These are phyloP conservation scores for Neurospora intermedia DNA, from an alignment of 495 filamentous ascomycete genomes.

Conservation along the genomic window DNA sequence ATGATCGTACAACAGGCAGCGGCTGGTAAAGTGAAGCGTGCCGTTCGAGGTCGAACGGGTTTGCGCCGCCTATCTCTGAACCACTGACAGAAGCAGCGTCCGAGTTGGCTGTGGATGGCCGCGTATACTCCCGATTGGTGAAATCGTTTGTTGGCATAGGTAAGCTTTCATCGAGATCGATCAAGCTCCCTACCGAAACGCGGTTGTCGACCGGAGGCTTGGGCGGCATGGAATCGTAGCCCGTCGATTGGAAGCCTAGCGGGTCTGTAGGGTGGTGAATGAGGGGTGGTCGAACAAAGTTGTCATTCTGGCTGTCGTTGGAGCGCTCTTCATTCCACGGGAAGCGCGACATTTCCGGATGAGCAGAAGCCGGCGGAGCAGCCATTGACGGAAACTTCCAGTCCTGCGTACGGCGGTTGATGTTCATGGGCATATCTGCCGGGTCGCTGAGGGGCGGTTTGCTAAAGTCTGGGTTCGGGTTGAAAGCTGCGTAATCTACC, in stretches of 20 bases:
- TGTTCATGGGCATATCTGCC: constrained; percentile 27
- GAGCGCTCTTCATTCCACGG: constrained; percentile 27
- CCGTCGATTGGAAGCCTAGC: constrained; percentile 30
- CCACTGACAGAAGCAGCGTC: constrained; percentile 36
- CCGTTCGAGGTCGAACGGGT: constrained; percentile 45
- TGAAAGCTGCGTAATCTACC: constrained; percentile 28
- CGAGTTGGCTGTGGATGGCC: constrained; percentile 45
- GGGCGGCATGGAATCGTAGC: constrained; percentile 24
- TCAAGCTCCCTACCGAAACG: constrained; percentile 34
- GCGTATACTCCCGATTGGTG: constrained; percentile 19
- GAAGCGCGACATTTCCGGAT: constrained; percentile 40
- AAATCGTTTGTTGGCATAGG: constrained; percentile 12
- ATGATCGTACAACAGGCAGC: constrained; percentile 3
- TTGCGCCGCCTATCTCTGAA: constrained; percentile 35
- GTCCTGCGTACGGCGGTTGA: constrained; percentile 44
- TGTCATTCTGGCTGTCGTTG: neutral
- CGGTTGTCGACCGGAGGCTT: constrained; percentile 20
- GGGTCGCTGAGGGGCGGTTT: constrained; percentile 40
- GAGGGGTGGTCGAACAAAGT: constrained; percentile 32
- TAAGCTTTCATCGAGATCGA: constrained; percentile 43
- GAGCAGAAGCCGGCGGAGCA: constrained; percentile 34
- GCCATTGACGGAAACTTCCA: constrained; percentile 51
- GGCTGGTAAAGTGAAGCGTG: constrained; percentile 41
- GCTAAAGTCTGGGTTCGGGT: constrained; percentile 32
- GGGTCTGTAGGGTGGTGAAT: constrained; percentile 43